Percentiles rank a stretch among this genome's conserved stretches.
phyloP scores from a whole-genome alignment of 768 basidiomycete genomes.

The Psilocybe subaeruginosa region DNA sequence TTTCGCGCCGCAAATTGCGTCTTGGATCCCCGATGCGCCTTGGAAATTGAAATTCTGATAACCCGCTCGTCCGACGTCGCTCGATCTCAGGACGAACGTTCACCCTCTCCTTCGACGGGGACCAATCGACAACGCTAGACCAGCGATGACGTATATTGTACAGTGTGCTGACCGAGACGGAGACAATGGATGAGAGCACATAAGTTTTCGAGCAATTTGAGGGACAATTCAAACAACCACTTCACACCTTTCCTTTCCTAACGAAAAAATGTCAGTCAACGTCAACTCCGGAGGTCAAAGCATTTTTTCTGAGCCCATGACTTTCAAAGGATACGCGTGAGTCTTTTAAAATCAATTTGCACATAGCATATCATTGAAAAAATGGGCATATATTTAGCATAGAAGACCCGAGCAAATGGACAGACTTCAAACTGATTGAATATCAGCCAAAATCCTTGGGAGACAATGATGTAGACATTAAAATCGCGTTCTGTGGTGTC shows the following conservation, averaged over 20 bases:
- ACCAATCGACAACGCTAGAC: too few relatives aligned
- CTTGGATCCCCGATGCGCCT: background rate
- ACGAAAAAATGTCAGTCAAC: background rate
- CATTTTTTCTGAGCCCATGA: background rate
- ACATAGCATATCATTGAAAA: background rate
- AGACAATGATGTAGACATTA: constrained; percentile 59
- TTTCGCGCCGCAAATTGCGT: too few relatives aligned
- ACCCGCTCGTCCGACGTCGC: background rate
- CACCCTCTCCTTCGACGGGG: background rate
- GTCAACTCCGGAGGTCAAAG: background rate
- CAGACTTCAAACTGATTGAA: constrained; percentile 43
- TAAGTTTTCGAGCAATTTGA: background rate
- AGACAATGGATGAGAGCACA: background rate
- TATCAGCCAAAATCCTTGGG: constrained; percentile 56
- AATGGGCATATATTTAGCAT: constrained; percentile 16
- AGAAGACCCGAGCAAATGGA: constrained; percentile 38
- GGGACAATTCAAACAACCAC: background rate
- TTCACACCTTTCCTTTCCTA: background rate
- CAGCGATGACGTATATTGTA: too few relatives aligned
- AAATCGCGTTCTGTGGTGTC: constrained; percentile 52
- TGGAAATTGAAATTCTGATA: background rate
- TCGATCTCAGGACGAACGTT: background rate
- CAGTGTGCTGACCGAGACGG: background rate
- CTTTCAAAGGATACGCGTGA: constrained; percentile 3
- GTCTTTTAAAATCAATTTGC: background rate